Conservation (phyloP, 1,284 basidiomycete species). For the Sphaerobolus stellatus region DNA sequence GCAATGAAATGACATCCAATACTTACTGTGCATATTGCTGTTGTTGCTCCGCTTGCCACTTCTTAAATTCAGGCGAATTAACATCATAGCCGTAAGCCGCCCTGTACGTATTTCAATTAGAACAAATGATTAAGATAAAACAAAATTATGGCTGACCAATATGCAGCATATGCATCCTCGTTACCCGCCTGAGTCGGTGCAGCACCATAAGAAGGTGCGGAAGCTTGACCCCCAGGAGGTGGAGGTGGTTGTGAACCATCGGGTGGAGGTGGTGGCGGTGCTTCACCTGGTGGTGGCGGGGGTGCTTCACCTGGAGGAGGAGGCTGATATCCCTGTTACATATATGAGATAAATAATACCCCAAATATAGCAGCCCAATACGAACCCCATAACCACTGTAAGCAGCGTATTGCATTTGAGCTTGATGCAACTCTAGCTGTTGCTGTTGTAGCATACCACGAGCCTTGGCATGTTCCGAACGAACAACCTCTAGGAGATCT, state of each 20-base stretch:
- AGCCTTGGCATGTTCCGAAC: constrained; percentile 83
- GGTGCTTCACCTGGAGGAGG: constrained; percentile 50
- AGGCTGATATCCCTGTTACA: constrained; percentile 56
- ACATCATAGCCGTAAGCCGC: constrained; percentile 89
- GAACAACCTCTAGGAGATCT: constrained; percentile 85
- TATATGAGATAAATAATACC: constrained; percentile 18
- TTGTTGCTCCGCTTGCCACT: constrained; percentile 71
- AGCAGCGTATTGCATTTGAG: constrained; percentile 74
- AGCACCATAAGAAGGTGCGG: constrained; percentile 37
- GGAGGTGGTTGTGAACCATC: constrained; percentile 29
- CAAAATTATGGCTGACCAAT: constrained; percentile 51
- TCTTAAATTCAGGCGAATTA: constrained; percentile 76
- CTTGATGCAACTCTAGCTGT: constrained; percentile 80
- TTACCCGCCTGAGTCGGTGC: constrained; percentile 46
- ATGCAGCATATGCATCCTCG: constrained; percentile 63
- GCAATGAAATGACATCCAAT: background rate
- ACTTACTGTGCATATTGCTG: constrained; percentile 60
- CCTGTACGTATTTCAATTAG: constrained; percentile 41
- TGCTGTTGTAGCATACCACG: constrained; percentile 59
- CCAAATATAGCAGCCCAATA: constrained; percentile 21
- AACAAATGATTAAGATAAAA: constrained; percentile 3
- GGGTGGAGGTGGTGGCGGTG: constrained; percentile 56
- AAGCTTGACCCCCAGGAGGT: constrained; percentile 27
- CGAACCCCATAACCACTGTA: constrained; percentile 63
- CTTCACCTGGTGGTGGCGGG: constrained; percentile 60